Conservation (phyloP, 1,139 yeast species). For the Yamadazyma dendronema region DNA sequence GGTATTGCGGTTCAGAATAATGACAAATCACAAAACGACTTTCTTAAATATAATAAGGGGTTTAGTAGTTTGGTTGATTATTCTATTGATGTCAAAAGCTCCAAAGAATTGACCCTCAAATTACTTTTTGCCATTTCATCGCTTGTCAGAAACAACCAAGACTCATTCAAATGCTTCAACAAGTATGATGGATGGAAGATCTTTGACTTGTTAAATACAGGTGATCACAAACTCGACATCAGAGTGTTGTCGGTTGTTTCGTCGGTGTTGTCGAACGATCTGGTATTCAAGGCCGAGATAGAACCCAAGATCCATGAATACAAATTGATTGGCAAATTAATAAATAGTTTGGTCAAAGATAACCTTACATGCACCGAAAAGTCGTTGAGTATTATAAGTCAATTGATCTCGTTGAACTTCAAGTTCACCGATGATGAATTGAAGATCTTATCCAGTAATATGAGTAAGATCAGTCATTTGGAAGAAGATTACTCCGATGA, state of each 20-base stretch:
- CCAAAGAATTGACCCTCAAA: constrained; percentile 50
- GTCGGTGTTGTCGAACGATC: constrained; percentile 54
- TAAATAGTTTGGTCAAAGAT: constrained; percentile 10
- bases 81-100: constrained; percentile 22
- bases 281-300: constrained; percentile 26
- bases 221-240: constrained; percentile 41
- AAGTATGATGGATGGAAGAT: constrained; percentile 62
- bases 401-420: constrained; percentile 44
- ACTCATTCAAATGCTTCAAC: constrained; percentile 56
- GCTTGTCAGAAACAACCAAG: constrained; percentile 66
- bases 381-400: constrained; percentile 51
- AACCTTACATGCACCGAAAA: constrained; percentile 57
- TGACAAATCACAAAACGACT: constrained; percentile 66
- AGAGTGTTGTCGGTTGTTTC: constrained; percentile 58
- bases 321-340: constrained; percentile 28
- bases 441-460: constrained; percentile 35
- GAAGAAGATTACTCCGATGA: constrained; percentile 55
- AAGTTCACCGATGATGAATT: constrained; percentile 50
- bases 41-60: constrained; percentile 50
- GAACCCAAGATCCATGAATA: constrained; percentile 39
- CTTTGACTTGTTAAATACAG: constrained; percentile 16
- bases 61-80: constrained; percentile 44
- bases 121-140: constrained; percentile 77
- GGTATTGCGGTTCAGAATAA: constrained; percentile 96
- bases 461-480: constrained; percentile 39